Evolutionary conservation across 2,329 filamentous ascomycete genomes (phyloP), one percentile per base, ranked within the genome.

Genomic region (Diaporthe ilicicola): DNA sequence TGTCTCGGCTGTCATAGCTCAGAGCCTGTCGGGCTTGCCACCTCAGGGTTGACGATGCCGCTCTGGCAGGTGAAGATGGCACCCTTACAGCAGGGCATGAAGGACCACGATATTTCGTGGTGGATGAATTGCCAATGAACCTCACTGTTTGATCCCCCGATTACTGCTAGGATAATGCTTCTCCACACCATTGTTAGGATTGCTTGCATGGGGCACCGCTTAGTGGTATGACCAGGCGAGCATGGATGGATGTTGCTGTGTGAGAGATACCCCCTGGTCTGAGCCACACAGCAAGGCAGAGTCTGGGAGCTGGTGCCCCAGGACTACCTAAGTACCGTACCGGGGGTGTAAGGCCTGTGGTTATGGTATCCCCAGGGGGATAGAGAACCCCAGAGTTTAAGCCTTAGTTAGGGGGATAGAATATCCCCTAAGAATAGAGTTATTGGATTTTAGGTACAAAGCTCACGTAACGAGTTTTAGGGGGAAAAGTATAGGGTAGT

Each of bases 291-390:
- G 59, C 42, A 64, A 64, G 44, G 29, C 29, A 50, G 59, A 64
- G 59, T 34, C 42, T 50, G 59, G 59, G 59, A 50, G 59, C 59
- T 64, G 59, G 59, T 50, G 50, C 59, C 59, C 59, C 59, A 50
- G n/a, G 44, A 50, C 59, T 48, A n/a, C 19, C 17, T 50, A 64
- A n/a, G n/a, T n/a, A n/a, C n/a, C n/a, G n/a, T n/a, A n/a, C n/a
- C n/a, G n/a, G n/a, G n/a, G n/a, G n/a, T n/a, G n/a, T n/a, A n/a
- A n/a, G n/a, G n/a, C n/a, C n/a, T n/a, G n/a, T n/a, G n/a, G n/a
- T n/a, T n/a, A n/a, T n/a, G n/a, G n/a, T n/a, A n/a, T n/a, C n/a
- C n/a, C n/a, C n/a, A n/a, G n/a, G n/a, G n/a, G n/a, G n/a, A n/a
- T n/a, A n/a, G n/a, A n/a, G n/a, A n/a, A n/a, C n/a, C n/a, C n/a